Conservation (phyloP, 192 early-diverging fungal genomes). For the Geranomyces variabilis region DNA sequence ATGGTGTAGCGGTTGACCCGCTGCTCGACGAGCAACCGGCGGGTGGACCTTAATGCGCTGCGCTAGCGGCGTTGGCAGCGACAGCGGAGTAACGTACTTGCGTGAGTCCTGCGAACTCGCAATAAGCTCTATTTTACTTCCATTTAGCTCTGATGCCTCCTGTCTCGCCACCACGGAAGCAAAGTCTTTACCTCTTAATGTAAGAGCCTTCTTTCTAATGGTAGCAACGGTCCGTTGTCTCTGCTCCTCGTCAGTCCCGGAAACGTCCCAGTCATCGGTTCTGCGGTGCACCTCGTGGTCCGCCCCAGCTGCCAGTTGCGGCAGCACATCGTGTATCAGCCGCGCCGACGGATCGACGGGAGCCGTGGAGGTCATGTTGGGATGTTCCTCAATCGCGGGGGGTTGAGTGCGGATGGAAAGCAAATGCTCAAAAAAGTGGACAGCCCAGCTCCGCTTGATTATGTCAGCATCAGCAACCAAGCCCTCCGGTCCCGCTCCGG, state of each 20-base stretch:
- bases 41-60: conserved; percentile 49
- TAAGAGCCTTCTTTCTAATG: conserved; percentile 16
- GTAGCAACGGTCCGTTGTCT: conserved; percentile 7
- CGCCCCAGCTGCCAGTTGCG: neutral
- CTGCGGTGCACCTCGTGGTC: neutral
- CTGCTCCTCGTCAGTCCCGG: conserved; percentile 11
- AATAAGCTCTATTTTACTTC: conserved; percentile 41
- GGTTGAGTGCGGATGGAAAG: no score
- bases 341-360: neutral
- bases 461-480: no score
- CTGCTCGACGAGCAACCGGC: conserved; percentile 24
- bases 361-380: neutral
- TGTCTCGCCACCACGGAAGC: no score
- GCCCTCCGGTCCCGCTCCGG: no score
- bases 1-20: conserved; percentile 23
- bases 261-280: neutral
- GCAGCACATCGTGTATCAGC: neutral
- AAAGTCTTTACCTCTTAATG: conserved; percentile 1
- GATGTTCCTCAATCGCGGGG: no score
- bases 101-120: conserved; percentile 42
- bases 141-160: no score
- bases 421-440: no score
- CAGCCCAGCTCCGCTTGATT: no score
- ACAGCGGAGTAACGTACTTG: conserved; percentile 17
- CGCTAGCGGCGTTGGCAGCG: conserved; percentile 43